A percentile compares a stretch with the other conserved stretches of the same genome.
phyloP scores from a whole-genome alignment of 2,329 filamentous ascomycete species.

The Hypoxylon sp. region DNA sequence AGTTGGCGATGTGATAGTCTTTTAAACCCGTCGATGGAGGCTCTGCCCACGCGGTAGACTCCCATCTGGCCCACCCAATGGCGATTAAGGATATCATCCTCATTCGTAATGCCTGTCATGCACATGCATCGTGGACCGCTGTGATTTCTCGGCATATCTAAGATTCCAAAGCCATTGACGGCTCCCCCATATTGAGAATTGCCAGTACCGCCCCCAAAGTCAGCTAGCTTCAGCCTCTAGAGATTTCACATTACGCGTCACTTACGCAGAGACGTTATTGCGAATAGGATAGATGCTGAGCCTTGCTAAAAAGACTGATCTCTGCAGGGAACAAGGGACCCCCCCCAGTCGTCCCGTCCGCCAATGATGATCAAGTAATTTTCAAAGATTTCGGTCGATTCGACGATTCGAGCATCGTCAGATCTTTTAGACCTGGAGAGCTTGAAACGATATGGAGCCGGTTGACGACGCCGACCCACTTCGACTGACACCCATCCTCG shows the following conservation, averaged over 20 bases:
- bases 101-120: conserved; percentile 30
- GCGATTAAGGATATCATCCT: conserved; percentile 2
- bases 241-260: conserved; percentile 28
- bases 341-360: background rate
- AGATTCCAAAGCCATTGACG: background rate
- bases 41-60: background rate
- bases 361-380: conserved; percentile 19
- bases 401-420: conserved; percentile 23
- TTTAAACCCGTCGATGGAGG: conserved; percentile 11
- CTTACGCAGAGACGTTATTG: conserved; percentile 21
- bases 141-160: conserved; percentile 9
- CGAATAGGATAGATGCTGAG: conserved; percentile 25
- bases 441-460: conserved; percentile 23
- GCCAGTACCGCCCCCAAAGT: background rate
- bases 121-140: conserved; percentile 15
- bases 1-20: conserved; percentile 8
- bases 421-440: conserved; percentile 9
- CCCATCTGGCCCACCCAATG: conserved; percentile 1
- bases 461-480: conserved; percentile 33
- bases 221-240: conserved; percentile 11
- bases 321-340: conserved; percentile 11
- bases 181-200: conserved; percentile 1
- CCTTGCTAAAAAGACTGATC: conserved; percentile 8
- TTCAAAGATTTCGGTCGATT: conserved; percentile 25
- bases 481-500: conserved; percentile 18